Percentiles rank a stretch among this genome's conserved stretches.
phyloP scores from a whole-genome alignment of 768 basidiomycete species.

The Tulasnella sp. region DNA sequence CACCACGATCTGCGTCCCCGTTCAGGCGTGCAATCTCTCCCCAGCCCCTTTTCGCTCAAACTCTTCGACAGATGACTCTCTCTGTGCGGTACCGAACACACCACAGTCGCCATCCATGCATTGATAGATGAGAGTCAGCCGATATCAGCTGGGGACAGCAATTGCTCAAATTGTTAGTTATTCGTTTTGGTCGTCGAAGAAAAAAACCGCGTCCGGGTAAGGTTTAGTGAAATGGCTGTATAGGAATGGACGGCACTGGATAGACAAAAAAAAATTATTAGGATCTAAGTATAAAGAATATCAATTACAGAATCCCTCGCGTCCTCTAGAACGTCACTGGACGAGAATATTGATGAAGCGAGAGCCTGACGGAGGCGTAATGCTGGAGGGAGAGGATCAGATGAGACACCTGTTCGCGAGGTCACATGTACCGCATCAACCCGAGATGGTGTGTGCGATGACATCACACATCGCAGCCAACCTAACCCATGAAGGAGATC shows the following conservation, averaged over 20 bases:
- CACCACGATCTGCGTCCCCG: too few relatives aligned
- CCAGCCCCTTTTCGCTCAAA: too few relatives aligned
- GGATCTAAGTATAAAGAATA: conserved; percentile 5
- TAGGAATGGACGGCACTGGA: not conserved
- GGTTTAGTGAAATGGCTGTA: not conserved
- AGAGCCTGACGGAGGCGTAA: conserved; percentile 5
- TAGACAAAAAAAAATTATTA: not conserved
- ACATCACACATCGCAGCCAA: not conserved
- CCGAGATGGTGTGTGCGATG: not conserved
- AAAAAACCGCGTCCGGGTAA: not conserved
- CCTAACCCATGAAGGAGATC: not conserved
- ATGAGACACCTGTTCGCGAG: too few relatives aligned
- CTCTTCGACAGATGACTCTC: too few relatives aligned
- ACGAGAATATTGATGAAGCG: conserved; percentile 1
- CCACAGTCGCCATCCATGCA: too few relatives aligned
- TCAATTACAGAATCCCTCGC: conserved; percentile 10
- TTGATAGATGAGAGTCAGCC: too few relatives aligned
- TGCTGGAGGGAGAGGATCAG: not conserved
- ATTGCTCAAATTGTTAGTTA: too few relatives aligned
- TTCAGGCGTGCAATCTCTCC: too few relatives aligned
- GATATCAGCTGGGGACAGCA: too few relatives aligned
- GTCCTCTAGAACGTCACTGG: conserved; percentile 2
- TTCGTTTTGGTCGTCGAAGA: not conserved
- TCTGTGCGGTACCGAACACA: too few relatives aligned
- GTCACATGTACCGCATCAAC: too few relatives aligned